Evolutionary conservation across 768 basidiomycete genomes (phyloP), one percentile per base, ranked within the genome.

Genomic region (Strobilomyces echinocephalus): DNA sequence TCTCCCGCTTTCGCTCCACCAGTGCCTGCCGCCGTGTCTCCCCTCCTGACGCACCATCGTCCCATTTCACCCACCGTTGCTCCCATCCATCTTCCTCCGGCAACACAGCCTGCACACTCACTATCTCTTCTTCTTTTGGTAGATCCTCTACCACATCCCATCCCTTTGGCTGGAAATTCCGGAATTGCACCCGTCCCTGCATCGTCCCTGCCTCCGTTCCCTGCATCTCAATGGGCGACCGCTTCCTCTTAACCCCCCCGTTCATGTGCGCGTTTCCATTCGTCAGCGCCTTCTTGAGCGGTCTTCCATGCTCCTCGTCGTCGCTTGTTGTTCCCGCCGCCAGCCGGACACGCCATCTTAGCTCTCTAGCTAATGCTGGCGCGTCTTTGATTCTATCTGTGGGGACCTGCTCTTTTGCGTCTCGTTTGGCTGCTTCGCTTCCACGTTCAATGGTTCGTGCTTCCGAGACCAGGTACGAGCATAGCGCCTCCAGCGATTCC

Each of bases 381-480:
- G 87, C 80, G 70, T 97, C 94, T 64, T 88, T 89, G 53, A 94
- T 80, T 50, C 83, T 81, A 59, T 95, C 93, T 9, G 65, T 60
- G 1, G 94, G 94, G 18, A 95, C 82, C 53, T 88, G 82, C 49
- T 95, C 93, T 63, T 81, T 87, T 3, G 82, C 80, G 61, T 91
- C 85, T 63, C 84, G 87, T 70, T 85, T 88, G 42, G 80, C 81
- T 43, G 80, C 73, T 10, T 91, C 90, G 14, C 76, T 73, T 15
- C 84, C 85, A 36, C 78, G 79, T 61, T 95, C 90, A 60, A 95
- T 76, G 8, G 77, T 73, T 24, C 83, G 81, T 12, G 76, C 81
- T 68, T 98, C 92, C 4, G 79, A 76, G 14, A 95, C 82, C 40
- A 98, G 78, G 69, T 93, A 91, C 10, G 83, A 78, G 2, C 91